Percentiles rank a stretch among this genome's conserved stretches.
These are phyloP conservation scores for Gypsophila paniculata DNA, from an alignment of 179 eudicot genomes.

Conservation along the genomic window DNA sequence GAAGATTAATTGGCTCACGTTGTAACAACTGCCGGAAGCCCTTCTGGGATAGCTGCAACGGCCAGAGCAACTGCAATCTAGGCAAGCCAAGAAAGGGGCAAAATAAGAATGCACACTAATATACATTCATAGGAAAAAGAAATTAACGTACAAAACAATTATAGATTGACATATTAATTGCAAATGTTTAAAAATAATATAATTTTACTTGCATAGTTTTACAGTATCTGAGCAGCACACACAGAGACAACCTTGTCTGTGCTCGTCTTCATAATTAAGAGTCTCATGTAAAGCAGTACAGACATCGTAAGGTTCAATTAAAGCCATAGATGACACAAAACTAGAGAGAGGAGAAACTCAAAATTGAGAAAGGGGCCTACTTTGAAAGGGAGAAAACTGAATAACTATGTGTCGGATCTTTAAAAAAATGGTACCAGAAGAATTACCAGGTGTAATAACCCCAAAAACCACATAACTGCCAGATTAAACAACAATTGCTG, in stretches of 20 bases:
- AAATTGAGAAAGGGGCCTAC: neutral
- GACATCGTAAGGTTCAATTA: neutral
- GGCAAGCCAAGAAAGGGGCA: conserved; percentile 22
- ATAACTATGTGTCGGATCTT: neutral
- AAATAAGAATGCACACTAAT: conserved; percentile 7
- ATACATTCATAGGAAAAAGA: conserved; percentile 6
- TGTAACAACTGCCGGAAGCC: conserved; percentile 99
- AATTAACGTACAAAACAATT: too few species aligned
- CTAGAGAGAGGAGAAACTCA: neutral
- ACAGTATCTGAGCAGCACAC: neutral
- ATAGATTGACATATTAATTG: neutral
- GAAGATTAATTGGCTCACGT: conserved; percentile 50
- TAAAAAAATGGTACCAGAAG: conserved; percentile 1
- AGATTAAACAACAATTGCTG: too few species aligned
- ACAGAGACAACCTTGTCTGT: neutral
- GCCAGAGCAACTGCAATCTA: conserved; percentile 99
- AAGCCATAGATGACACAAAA: neutral
- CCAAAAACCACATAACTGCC: too few species aligned
- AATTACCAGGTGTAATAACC: neutral
- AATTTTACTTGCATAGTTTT: neutral
- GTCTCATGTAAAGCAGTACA: neutral
- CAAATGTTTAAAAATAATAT: neutral
- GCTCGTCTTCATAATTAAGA: neutral
- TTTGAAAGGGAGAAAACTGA: neutral
- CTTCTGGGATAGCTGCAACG: conserved; percentile 99